Evolutionary conservation across 75 land plant genomes (phyloP), one percentile per base, ranked within the genome.

Genomic region (Pinus albicaulis): DNA sequence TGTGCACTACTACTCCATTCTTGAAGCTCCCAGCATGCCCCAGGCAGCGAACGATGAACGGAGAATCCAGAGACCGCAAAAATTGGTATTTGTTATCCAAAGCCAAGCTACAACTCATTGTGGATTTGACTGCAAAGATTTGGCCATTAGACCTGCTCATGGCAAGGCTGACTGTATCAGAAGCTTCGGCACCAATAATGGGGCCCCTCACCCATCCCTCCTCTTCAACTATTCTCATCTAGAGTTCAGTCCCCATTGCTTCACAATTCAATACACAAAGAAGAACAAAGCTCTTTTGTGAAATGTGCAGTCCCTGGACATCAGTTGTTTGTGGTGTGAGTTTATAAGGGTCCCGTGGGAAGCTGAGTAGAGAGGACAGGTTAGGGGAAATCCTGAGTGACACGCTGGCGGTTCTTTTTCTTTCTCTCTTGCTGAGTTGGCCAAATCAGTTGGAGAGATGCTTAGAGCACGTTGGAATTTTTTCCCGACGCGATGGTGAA

Each of bases 121-220:
- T 77, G 28, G 92, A 84, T 77, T 87, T 89, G 59, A 87, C 92
- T 3, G 90, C 92, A 41, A 87, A 87, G 13, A 89, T 80, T 6
- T 52, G 72, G 44, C 92, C 87, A 26, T 59, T 82, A 59, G 56
- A 78, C 26, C 75, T 77, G 78, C 76, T 72, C 77, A 87, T 62
- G 26, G 87, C 90, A 66, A 84, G 73, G 70, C 72, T 76, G 52
- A 89, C 90, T 4, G 72, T 74, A 13, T 87, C 87, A 57, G 80
- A 89, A 57, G 86, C 78, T 8, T 89, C 91, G 12, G 75, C 79
- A 8, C 89, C 91, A 36, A 89, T 56, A 72, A 76, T 26, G 24
- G 74, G 65, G 13, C 91, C 89, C 52, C 85, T 53, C 48, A 87
- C 76, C 91, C 90, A 89, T 7, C 72, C 57, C 13, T 24, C 26